These are phyloP conservation scores for Candida coleopterorum DNA, from an alignment of 805 yeast genomes.

Conservation along the genomic window DNA sequence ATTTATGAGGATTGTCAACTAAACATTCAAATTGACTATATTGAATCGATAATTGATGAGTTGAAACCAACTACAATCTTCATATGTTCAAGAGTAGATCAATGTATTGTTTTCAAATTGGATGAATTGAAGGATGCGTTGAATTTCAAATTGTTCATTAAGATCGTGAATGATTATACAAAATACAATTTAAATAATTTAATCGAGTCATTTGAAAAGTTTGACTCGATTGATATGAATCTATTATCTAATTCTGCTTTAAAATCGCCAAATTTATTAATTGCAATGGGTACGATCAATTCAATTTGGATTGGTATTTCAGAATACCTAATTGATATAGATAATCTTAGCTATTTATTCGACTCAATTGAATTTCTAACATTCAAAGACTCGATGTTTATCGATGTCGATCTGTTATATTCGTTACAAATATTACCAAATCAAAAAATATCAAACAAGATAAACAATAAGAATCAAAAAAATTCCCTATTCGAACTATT, in stretches of 20 bases:
- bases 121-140: conserved; percentile 2
- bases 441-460: background rate
- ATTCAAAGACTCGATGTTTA: conserved; percentile 7
- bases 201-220: background rate
- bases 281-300: conserved; percentile 6
- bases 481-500: conserved; percentile 6
- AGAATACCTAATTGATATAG: background rate
- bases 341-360: background rate
- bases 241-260: background rate
- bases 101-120: background rate
- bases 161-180: conserved; percentile 6
- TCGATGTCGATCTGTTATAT: conserved; percentile 9
- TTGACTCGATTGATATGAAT: background rate
- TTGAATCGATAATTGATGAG: conserved; percentile 6
- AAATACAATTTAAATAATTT: background rate
- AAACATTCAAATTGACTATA: conserved; percentile 3
- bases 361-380: background rate
- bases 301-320: conserved; percentile 4
- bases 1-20: conserved; percentile 9
- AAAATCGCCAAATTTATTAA: background rate
- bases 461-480: conserved; percentile 2
- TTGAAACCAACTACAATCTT: conserved; percentile 4
- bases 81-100: conserved; percentile 6
- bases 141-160: conserved; percentile 1
- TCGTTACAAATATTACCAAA: conserved; percentile 6